These are phyloP conservation scores for Volvox reticuliferus DNA, from an alignment of 139 green algal genomes.

Conservation along the genomic window DNA sequence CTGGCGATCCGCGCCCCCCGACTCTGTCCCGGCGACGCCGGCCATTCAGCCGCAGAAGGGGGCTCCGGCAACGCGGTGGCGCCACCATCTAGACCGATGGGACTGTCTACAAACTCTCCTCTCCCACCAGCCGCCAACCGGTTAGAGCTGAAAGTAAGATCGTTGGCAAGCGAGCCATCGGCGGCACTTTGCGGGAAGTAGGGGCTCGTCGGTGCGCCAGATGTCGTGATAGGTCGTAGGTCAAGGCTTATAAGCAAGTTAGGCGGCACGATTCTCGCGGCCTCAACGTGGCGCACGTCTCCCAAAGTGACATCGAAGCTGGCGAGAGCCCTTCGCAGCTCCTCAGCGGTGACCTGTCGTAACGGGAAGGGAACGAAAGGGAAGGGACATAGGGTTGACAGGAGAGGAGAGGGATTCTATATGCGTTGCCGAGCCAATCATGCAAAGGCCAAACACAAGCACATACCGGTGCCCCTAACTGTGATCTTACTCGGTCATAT, in stretches of 20 bases:
- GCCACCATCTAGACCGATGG: too few relatives aligned
- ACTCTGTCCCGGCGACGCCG: not conserved
- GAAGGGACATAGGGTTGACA: too few relatives aligned
- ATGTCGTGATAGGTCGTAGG: not conserved
- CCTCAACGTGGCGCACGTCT: not conserved
- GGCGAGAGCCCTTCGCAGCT: constrained; percentile 17
- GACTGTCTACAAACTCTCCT: too few relatives aligned
- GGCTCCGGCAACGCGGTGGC: too few relatives aligned
- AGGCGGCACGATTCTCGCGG: not conserved
- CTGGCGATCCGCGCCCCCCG: not conserved
- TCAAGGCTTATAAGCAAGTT: constrained; percentile 1
- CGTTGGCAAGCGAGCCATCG: not conserved
- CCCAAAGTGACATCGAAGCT: not conserved
- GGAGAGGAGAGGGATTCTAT: too few relatives aligned
- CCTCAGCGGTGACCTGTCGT: constrained; percentile 18
- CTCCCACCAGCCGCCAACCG: not conserved
- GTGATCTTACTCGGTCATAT: too few relatives aligned
- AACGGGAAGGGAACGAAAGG: too few relatives aligned
- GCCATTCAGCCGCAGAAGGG: not conserved
- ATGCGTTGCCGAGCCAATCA: too few relatives aligned
- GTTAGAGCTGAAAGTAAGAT: not conserved
- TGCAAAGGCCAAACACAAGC: too few relatives aligned
- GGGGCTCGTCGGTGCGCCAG: not conserved
- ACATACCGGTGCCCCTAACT: too few relatives aligned
- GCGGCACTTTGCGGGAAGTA: not conserved